Evolutionary conservation across 768 basidiomycete species (phyloP), one percentile per base, ranked within the genome.

Genomic region (Serendipita vermifera): DNA sequence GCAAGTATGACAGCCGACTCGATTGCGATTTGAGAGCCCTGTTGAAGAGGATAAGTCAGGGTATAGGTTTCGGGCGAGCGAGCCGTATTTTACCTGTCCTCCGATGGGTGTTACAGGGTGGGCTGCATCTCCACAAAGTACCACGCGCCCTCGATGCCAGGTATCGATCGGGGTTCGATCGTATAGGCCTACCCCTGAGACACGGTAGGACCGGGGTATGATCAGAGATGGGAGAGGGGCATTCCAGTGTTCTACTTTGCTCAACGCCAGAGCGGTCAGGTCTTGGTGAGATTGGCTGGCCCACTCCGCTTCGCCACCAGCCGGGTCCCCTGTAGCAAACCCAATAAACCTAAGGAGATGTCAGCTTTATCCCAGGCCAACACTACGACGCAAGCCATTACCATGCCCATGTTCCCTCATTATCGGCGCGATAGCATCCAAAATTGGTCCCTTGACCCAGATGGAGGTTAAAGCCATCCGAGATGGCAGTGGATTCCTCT

Each of bases 101-200:
- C 73, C 48, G 58, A 74, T 73, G 0, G 74, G 73, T 58, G 70
- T 73, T 3, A 73, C 73, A 3, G 73, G 73, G 59, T 75, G 73
- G 2, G 73, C 74, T 3, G 73, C 74, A 60, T 75, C 74, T 5
- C 74, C 74, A 9, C 74, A 64, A 33, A 76, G 67, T 5, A 73
- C 65, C 9, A 74, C 69, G 11, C 73, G 67, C 20, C 70, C 71
- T 35, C 67, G 65, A 59, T 73, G 68, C 74, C 74, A 75, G 2
- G 66, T 62, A 26, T 63, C 58, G 24, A 74, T 61, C 40, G 72
- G 70, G 5, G 72, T 70, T 15, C 74, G 71, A 59, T 74, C 73
- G 59, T 75, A 75, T 48, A 74, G 55, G 5, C 73, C 74, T 4
- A 67, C 74, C 72, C 73, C 29, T n/a, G 39, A 22, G 3, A 5